Conservation (phyloP, 2,329 filamentous ascomycete species). For the Colletotrichum graminicola region DNA sequence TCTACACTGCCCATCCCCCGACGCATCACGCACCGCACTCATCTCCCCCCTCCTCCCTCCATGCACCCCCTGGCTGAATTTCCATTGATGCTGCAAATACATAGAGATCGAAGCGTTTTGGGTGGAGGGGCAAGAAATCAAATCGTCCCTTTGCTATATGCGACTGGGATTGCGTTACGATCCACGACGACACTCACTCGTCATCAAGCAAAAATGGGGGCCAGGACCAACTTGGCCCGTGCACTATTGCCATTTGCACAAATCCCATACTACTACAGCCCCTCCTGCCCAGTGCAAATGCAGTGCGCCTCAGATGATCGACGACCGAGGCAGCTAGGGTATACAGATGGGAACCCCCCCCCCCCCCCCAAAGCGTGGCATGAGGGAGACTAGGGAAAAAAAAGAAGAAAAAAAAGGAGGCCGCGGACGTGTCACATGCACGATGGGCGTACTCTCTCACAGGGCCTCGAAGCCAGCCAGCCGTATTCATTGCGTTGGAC, state of each 20-base stretch:
- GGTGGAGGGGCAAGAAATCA: not conserved
- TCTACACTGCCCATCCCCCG: not conserved
- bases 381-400: not conserved
- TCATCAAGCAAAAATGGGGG: not conserved
- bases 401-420: not conserved
- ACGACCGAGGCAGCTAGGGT: slow-evolving; percentile 23
- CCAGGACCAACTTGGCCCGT: not conserved
- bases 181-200: not conserved
- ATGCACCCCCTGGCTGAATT: not conserved
- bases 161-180: slow-evolving; percentile 3
- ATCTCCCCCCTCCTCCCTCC: not conserved
- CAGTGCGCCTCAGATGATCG: slow-evolving; percentile 28
- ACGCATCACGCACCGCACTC: no score
- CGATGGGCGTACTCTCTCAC: not conserved
- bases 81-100: not conserved
- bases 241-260: slow-evolving; percentile 18
- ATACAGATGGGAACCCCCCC: not conserved
- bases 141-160: not conserved
- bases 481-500: not conserved
- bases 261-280: not conserved
- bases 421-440: slow-evolving; percentile 31
- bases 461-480: not conserved
- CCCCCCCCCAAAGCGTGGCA: slow-evolving; percentile 3
- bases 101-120: not conserved
- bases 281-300: not conserved